Base-by-base conservation (phyloP, 2,329 filamentous ascomycete species). In the Penicillium vulpinum region DNA sequence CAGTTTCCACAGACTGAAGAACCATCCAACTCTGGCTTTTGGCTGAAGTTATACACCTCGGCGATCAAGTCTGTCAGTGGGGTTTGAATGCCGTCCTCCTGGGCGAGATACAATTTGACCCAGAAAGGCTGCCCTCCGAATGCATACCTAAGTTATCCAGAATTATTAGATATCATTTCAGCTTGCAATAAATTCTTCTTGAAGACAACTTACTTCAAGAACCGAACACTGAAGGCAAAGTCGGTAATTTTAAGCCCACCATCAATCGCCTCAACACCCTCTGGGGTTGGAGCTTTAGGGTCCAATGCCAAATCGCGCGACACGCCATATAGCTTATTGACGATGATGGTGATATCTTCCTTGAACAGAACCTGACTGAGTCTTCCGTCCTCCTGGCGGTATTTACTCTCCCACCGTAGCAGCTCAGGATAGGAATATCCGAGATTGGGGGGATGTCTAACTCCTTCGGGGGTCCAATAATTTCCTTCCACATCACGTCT, bases 21-120 rank as follows among this genome's bases (percentile, higher is more conserved):
- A 5, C 54, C 54, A 41, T 57, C 53, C 5, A 56, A 15, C 10
- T 56, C 48, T 3, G 57, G 57, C 44, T 48, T 53, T 39, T 59
- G 57, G 13, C 57, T 57, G 26, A 59, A 59, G 21, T 59, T 59
- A n/a, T 56, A 59, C 4, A 59, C 54, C 29, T 59, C 57, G 5
- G 57, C 39, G 24, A 57, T 53, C 10, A 59, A 41, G 38, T 56
- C 53, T n/a, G 28, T 48, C 18, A 51, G 21, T 26, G 52, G 46
- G n/a, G 29, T 53, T 22, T 59, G 52, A 11, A 48, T 13, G 7
- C 47, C 48, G 6, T 57, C 53, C n/a, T 59, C 53, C 13, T 59
- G 57, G 26, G 53, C 46, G 38, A 59, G 36, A 36, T 59, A 59
- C 18, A 57, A 21, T 16, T 52, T 51, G 22, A 57, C 43, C 57